Conservation (phyloP, 2,329 filamentous ascomycete genomes). For the Nannizziopsis arthrosporioides region DNA sequence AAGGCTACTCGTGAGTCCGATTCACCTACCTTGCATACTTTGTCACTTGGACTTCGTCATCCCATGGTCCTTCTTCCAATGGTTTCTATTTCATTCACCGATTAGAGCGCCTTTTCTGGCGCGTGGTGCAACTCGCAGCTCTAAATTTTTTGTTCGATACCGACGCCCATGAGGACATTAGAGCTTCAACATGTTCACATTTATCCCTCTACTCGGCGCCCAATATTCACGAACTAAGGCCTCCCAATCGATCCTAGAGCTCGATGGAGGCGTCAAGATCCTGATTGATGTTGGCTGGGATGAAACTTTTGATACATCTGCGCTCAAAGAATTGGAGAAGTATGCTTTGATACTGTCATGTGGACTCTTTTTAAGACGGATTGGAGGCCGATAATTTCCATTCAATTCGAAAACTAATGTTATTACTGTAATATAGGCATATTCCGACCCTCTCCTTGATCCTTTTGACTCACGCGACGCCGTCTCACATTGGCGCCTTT, state of each 20-base stretch:
- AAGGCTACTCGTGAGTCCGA: too few relatives aligned
- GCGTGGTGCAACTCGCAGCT: too few relatives aligned
- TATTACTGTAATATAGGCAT: slow-evolving; percentile 45
- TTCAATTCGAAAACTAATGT: neutral
- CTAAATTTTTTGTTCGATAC: too few relatives aligned
- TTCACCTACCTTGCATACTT: too few relatives aligned
- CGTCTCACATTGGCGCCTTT: slow-evolving; percentile 82
- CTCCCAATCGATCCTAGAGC: slow-evolving; percentile 88
- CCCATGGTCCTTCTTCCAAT: neutral
- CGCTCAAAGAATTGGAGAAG: slow-evolving; percentile 83
- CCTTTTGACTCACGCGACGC: slow-evolving; percentile 86
- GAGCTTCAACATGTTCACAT: slow-evolving; percentile 67
- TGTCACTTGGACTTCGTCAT: too few relatives aligned
- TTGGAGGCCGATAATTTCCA: too few relatives aligned
- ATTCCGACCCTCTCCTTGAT: slow-evolving; percentile 85
- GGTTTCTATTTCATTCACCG: neutral
- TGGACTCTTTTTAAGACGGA: neutral
- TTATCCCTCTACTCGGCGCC: slow-evolving; percentile 82
- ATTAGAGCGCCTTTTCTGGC: too few relatives aligned
- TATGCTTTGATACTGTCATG: slow-evolving; percentile 35
- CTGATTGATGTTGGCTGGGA: slow-evolving; percentile 95
- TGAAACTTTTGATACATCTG: slow-evolving; percentile 69
- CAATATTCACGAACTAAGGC: slow-evolving; percentile 68
- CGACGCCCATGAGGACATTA: neutral
- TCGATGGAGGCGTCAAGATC: slow-evolving; percentile 93